These are phyloP conservation scores for Cruciata laevipes DNA, from an alignment of 257 asterid genomes.

Conservation along the genomic window DNA sequence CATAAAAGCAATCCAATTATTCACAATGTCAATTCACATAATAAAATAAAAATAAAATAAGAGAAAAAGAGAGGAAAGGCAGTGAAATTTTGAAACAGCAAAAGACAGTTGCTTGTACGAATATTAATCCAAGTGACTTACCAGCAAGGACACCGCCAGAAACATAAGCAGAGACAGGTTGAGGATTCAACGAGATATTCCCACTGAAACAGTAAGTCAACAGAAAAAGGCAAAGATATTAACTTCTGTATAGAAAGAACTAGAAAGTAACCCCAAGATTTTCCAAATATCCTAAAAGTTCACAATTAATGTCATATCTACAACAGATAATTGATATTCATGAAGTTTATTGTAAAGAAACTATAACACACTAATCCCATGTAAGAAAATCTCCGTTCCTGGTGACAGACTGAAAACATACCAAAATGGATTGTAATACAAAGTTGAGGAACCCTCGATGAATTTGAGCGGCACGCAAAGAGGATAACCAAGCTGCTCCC, in stretches of 20 bases:
- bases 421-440: constrained; percentile 95
- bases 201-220: constrained; percentile 51
- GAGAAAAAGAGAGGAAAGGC: not conserved
- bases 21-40: not conserved
- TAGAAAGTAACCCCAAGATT: not conserved
- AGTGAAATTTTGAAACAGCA: not conserved
- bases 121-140: constrained; percentile 21
- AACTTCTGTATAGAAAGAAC: not conserved
- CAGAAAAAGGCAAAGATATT: not conserved
- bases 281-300: not conserved
- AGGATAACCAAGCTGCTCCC: constrained; percentile 53
- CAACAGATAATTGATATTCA: not conserved
- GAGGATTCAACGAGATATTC: constrained; percentile 57
- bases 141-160: constrained; percentile 98
- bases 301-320: not conserved
- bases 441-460: constrained; percentile 51
- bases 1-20: constrained; percentile 22
- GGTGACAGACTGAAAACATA: constrained; percentile 25
- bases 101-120: not conserved
- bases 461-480: constrained; percentile 68
- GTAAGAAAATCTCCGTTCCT: not conserved
- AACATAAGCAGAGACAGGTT: constrained; percentile 40
- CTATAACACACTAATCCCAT: not conserved
- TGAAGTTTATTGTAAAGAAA: not conserved
- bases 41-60: no score